Base-by-base conservation (phyloP, 108 stramenopile species). In the Epithemia pelagica region DNA sequence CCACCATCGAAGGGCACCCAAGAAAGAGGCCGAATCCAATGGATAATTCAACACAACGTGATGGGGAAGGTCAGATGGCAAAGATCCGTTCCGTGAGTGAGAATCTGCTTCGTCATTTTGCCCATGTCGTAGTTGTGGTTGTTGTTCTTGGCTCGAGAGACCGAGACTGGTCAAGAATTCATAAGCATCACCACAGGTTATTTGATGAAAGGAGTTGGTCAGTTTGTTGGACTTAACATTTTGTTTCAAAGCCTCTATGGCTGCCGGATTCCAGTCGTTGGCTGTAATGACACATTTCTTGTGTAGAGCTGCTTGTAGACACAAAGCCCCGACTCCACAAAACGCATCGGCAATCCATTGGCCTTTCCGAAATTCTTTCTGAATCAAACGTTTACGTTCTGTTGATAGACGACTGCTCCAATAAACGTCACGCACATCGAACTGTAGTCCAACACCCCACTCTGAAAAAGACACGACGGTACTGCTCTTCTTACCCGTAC, bases 261-360 rank as follows among this genome's bases (percentile, higher is more conserved):
- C 89, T 56, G 68, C 74, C 27, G 87, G 87, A 59, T 95, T 95
- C 86, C 86, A 85, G 67, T 99, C 98, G 75, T 97, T 99, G 32
- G 96, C 96, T 2, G 85, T 52, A 32, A 92, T 69, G 0, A 53
- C 73, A 53, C 60, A 66, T 74, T 72, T 69, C 60, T 57, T 65
- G n/a, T 66, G 74, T 0, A 58, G 54, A 18, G 77, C 75, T 63
- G 57, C 77, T 24, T 94, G 82, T 8, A 97, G 61, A 51, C 92
- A 94, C 28, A 98, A 83, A 2, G 99, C 96, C 0, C 99, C 99
- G 0, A 97, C 96, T 20, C 99, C 99, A 52, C 91, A 95, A 81
- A 96, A 94, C 37, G 90, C 84, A 71, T 98, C 97, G 5, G 94
- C 94, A 21, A 99, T 80, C 0, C 88, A 67, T 27, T 66, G 73